phyloP scores from a whole-genome alignment of 2,329 filamentous ascomycete genomes.

The Sclerotinia nivalis region DNA sequence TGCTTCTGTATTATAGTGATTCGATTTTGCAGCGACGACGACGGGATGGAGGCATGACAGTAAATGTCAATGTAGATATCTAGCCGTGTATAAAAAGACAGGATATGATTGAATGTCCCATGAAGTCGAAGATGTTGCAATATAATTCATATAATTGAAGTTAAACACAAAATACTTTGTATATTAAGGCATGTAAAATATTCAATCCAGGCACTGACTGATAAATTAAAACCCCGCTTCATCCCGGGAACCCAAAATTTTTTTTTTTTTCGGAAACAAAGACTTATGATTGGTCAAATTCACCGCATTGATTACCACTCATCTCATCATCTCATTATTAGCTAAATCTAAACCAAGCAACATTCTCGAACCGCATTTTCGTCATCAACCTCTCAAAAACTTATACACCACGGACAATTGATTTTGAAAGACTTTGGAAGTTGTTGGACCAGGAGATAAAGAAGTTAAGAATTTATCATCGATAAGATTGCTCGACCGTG shows the following conservation, averaged over 20 bases:
- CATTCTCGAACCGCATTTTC: neutral
- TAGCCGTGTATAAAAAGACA: constrained; percentile 29
- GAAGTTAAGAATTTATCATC: neutral
- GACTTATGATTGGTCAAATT: constrained; percentile 1
- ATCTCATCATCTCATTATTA: constrained; percentile 8
- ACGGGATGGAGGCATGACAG: constrained; percentile 16
- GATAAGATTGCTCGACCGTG: neutral
- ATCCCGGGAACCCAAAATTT: neutral
- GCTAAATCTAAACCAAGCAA: neutral
- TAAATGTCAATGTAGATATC: constrained; percentile 26
- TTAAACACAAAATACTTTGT: neutral
- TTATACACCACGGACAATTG: neutral
- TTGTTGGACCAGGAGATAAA: neutral
- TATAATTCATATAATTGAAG: neutral
- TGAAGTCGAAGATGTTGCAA: neutral
- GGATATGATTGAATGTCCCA: constrained; percentile 16
- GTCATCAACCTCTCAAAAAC: neutral
- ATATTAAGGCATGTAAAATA: neutral
- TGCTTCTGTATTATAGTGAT: constrained; percentile 28
- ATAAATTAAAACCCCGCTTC: neutral
- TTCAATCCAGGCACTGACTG: neutral
- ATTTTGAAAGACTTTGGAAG: neutral
- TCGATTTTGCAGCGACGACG: constrained; percentile 12
- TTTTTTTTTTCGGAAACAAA: neutral
- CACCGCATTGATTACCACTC: neutral